These are phyloP conservation scores for Phylloporus sp. DNA, from an alignment of 768 basidiomycete species.

Conservation along the genomic window DNA sequence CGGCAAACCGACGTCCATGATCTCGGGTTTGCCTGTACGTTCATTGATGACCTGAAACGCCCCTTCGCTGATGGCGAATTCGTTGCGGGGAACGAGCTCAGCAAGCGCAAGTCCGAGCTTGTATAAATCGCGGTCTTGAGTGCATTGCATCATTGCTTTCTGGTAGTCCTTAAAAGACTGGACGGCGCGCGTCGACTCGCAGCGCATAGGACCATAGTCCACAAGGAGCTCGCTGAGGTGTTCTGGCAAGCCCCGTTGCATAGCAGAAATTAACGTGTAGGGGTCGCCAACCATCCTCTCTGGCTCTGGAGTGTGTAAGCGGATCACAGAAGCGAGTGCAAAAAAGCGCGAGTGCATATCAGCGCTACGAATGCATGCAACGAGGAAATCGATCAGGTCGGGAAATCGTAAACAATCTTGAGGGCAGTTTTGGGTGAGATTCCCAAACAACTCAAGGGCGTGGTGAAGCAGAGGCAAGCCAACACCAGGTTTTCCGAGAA, in stretches of 20 bases:
- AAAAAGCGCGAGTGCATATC: conserved; percentile 49
- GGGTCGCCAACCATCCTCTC: conserved; percentile 48
- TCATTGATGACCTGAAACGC: conserved; percentile 43
- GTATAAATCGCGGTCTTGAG: conserved; percentile 46
- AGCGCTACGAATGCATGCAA: conserved; percentile 50
- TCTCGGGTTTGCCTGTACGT: conserved; percentile 38
- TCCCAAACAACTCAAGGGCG: conserved; percentile 44
- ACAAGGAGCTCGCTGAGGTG: conserved; percentile 44
- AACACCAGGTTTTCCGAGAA: conserved; percentile 40
- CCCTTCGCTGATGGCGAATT: conserved; percentile 57
- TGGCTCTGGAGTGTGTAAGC: conserved; percentile 43
- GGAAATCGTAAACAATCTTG: conserved; percentile 42
- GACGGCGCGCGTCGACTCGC: conserved; percentile 46
- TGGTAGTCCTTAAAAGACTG: conserved; percentile 41
- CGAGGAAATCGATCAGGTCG: conserved; percentile 44
- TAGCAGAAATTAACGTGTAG: conserved; percentile 37
- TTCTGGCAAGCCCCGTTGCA: conserved; percentile 40
- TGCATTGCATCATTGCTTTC: conserved; percentile 47
- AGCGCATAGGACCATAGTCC: conserved; percentile 44
- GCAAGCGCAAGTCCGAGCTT: conserved; percentile 47
- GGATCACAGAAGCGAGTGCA: conserved; percentile 50
- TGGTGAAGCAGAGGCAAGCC: conserved; percentile 46
- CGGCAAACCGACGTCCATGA: conserved; percentile 46
- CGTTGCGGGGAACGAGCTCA: conserved; percentile 48
- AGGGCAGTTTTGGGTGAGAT: conserved; percentile 42